phyloP scores from a whole-genome alignment of 257 asterid species.

The Perilla frutescens region DNA sequence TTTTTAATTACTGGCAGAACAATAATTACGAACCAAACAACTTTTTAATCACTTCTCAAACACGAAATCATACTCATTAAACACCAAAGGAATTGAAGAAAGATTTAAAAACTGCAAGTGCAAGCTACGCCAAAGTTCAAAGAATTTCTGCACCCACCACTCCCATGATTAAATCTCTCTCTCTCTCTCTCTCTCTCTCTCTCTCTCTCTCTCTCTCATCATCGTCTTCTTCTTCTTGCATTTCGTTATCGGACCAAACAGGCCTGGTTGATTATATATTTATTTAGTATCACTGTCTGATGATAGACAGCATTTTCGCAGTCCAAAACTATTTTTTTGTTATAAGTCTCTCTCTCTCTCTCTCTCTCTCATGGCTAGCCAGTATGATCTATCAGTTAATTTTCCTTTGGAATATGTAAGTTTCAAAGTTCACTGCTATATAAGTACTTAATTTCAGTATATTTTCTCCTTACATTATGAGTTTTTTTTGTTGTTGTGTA shows the following conservation, averaged over 20 bases:
- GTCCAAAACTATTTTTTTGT: background rate
- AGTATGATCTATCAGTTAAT: background rate
- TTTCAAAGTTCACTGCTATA: background rate
- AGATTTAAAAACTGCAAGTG: constrained; percentile 37
- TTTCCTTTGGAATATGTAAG: constrained; percentile 18
- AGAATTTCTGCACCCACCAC: constrained; percentile 18
- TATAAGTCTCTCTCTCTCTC: background rate
- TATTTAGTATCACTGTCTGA: background rate
- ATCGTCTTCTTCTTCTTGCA: background rate
- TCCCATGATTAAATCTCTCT: constrained; percentile 26
- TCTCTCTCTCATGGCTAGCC: constrained; percentile 14
- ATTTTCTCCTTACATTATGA: background rate
- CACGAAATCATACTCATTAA: constrained; percentile 25
- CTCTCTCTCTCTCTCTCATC: background rate
- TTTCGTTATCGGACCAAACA: background rate
- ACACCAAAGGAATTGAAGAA: background rate
- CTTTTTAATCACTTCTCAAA: constrained; percentile 26
- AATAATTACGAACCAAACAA: background rate
- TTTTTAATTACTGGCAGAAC: background rate
- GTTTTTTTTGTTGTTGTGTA: background rate
- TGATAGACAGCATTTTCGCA: background rate
- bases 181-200: background rate
- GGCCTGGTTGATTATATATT: no score
- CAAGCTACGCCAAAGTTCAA: constrained; percentile 34
- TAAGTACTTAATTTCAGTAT: background rate